Conservation (phyloP, 2,329 filamentous ascomycete species). For the Colletotrichum cordylinicola region DNA sequence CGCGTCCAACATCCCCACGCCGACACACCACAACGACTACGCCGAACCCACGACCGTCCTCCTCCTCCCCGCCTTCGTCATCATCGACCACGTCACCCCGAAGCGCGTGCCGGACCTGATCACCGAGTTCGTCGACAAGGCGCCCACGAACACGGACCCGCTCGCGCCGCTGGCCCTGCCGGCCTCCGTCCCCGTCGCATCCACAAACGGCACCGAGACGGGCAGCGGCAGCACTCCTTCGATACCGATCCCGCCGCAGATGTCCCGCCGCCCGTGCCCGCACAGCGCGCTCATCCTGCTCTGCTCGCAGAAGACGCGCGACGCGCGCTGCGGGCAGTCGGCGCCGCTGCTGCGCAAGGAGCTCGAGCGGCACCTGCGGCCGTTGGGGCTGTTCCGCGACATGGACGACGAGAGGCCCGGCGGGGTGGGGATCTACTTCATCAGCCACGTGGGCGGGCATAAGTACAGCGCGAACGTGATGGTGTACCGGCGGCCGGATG, state of each 20-base stretch:
- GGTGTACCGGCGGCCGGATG: slow-evolving; percentile 75
- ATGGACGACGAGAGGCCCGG: slow-evolving; percentile 87
- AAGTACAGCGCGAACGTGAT: slow-evolving; percentile 97
- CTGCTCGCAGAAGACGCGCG: slow-evolving; percentile 93
- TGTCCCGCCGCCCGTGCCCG: slow-evolving; percentile 68
- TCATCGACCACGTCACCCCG: slow-evolving; percentile 85
- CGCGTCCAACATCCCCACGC: slow-evolving; percentile 88
- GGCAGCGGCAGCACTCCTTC: slow-evolving; percentile 12
- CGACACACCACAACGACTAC: slow-evolving; percentile 68
- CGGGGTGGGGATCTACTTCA: slow-evolving; percentile 95
- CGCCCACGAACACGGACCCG: slow-evolving; percentile 76
- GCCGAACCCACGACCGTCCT: slow-evolving; percentile 78
- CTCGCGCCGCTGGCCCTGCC: slow-evolving; percentile 50
- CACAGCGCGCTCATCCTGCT: slow-evolving; percentile 89
- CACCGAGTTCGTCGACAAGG: slow-evolving; percentile 69
- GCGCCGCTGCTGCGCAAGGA: slow-evolving; percentile 89
- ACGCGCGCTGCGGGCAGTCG: slow-evolving; percentile 92
- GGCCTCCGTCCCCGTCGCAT: slow-evolving; percentile 34
- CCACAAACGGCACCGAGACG: neutral
- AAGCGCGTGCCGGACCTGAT: slow-evolving; percentile 75
- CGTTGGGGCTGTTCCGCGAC: slow-evolving; percentile 84
- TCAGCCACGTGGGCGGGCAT: slow-evolving; percentile 94
- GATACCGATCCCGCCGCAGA: slow-evolving; percentile 35
- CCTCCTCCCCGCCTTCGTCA: slow-evolving; percentile 82
- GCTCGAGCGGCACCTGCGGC: slow-evolving; percentile 86